These are phyloP conservation scores for Dioscorea zingiberensis DNA, from an alignment of 106 monocot species.

Conservation along the genomic window DNA sequence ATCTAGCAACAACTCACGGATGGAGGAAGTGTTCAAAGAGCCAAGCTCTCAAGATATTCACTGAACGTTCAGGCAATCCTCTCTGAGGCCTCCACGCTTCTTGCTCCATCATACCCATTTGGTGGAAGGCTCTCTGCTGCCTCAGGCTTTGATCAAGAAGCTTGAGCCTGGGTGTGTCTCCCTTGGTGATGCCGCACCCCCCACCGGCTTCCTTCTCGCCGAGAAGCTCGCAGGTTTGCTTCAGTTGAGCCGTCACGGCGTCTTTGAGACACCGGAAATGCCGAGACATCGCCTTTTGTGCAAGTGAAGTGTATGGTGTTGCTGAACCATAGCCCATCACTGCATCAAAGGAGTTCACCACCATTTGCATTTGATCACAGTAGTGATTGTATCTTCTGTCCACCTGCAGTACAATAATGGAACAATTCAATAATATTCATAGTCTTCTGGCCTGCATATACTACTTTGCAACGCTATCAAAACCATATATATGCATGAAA, in stretches of 20 bases:
- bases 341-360: constrained; percentile 92
- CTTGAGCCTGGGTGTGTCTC: constrained; percentile 82
- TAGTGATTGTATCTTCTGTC: constrained; percentile 93
- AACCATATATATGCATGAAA: neutral
- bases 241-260: constrained; percentile 58
- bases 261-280: constrained; percentile 97
- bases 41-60: constrained; percentile 74
- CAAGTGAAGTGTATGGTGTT: constrained; percentile 82
- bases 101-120: constrained; percentile 97
- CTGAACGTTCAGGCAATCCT: constrained; percentile 85
- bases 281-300: constrained; percentile 94
- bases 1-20: constrained; percentile 48
- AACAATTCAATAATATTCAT: too few relatives aligned
- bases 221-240: constrained; percentile 61
- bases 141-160: constrained; percentile 72
- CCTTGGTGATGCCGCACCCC: constrained; percentile 72
- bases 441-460: too few relatives aligned
- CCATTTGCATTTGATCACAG: constrained; percentile 97
- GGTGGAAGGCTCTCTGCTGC: constrained; percentile 90
- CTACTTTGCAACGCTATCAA: too few relatives aligned
- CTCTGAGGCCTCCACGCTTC: constrained; percentile 96
- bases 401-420: constrained; percentile 32
- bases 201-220: constrained; percentile 69
- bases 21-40: constrained; percentile 99
- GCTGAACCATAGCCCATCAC: constrained; percentile 90